Base-by-base conservation (phyloP, 768 basidiomycete genomes). In the Suillus cothurnatus region DNA sequence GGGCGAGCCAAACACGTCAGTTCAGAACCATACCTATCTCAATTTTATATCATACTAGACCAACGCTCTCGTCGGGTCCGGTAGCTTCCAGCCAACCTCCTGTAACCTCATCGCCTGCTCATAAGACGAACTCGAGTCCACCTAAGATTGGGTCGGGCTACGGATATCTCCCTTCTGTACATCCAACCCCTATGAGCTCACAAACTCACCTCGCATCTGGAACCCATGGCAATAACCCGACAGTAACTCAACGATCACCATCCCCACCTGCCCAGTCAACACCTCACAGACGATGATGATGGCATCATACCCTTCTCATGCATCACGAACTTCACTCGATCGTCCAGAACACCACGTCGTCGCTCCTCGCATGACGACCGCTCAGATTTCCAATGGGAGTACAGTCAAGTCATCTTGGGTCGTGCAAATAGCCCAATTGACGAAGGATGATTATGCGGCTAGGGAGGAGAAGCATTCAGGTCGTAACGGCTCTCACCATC, bases 331-430 rank as follows among this genome's bases (percentile, higher is more conserved):
- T 41, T 28, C 58, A 21, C 58, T 59, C 4, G 58, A 59, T 19
- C 58, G 19, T 63, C 53, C 57, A 38, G 61, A 63, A 28, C 62
- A 21, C 17, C 66, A 63, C 43, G 43, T 61, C 28, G 73, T 60
- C 32, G 73, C 65, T 14, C 19, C 31, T 61, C 70, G 62, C 36
- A 68, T 70, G 55, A 63, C 55, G 23, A 60, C 39, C 28, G 34
- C 67, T 41, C 62, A 61, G 57, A n/a, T 64, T 36, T 67, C 74
- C 11, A 69, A 61, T 41, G 36, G 60, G 8, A 62, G 70, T 50
- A 77, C 72, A 6, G 65, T 78, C 39, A 69, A 75, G 62, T 70
- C 71, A 26, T 69, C 77, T 14, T 77, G 77, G 76, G 69, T 78
- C 21, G 74, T 77, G 14, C 76, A 77, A 50, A 77, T 70, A 14